Evolutionary conservation across 805 yeast genomes (phyloP).

Genomic region (Lipomyces sp.): DNA sequence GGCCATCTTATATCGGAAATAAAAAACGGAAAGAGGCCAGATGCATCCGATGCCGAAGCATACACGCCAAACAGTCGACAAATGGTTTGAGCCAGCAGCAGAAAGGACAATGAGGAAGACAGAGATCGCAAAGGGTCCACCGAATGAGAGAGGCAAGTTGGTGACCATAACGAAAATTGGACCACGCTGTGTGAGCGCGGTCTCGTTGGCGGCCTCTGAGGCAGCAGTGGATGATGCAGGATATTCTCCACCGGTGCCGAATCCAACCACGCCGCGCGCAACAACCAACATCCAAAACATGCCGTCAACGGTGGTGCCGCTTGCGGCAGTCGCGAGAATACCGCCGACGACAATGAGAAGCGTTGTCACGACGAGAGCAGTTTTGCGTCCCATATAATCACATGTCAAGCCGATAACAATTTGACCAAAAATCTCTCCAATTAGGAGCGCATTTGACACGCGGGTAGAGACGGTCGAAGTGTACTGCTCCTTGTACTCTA

Average conservation of each 20-base stretch:
- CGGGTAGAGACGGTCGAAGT: constrained; percentile 58
- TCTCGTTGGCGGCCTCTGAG: constrained; percentile 73
- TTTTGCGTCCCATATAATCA: constrained; percentile 39
- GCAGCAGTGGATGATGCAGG: constrained; percentile 72
- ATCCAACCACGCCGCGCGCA: constrained; percentile 75
- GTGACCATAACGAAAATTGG: constrained; percentile 68
- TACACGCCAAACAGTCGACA: constrained; percentile 62
- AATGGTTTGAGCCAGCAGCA: constrained; percentile 52
- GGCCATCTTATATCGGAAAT: constrained; percentile 71
- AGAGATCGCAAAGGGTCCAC: constrained; percentile 76
- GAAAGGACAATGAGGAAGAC: constrained; percentile 70
- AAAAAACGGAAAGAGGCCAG: constrained; percentile 72
- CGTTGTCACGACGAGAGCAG: constrained; percentile 71
- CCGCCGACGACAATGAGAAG: constrained; percentile 66
- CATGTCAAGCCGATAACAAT: constrained; percentile 58
- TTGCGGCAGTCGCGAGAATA: constrained; percentile 69
- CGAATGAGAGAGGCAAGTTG: constrained; percentile 72
- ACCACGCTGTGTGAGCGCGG: constrained; percentile 61
- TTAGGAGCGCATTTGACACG: constrained; percentile 70
- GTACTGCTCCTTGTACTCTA: constrained; percentile 53
- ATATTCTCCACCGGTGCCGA: constrained; percentile 80
- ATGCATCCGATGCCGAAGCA: constrained; percentile 69
- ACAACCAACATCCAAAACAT: constrained; percentile 79
- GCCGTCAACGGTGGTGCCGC: constrained; percentile 61
- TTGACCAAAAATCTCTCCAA: constrained; percentile 75